phyloP scores from a whole-genome alignment of 345 rosid species.

The Gossypium arboreum region DNA sequence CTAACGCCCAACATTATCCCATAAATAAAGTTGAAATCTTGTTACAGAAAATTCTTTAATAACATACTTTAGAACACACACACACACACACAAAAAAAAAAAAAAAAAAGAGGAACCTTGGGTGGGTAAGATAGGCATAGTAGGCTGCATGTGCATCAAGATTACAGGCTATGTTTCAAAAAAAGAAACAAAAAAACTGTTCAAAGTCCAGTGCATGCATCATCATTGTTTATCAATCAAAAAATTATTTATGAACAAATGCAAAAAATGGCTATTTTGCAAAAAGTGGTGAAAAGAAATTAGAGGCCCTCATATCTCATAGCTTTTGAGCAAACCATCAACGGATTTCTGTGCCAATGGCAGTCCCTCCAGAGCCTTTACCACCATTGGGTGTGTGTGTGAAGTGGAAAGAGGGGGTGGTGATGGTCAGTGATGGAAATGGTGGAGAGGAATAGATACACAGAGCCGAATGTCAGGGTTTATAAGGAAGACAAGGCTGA shows the following conservation, averaged over 20 bases:
- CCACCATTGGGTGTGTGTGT: conserved; percentile 5
- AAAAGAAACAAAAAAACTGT: neutral
- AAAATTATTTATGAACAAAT: neutral
- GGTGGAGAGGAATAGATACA: too few relatives aligned
- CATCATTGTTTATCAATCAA: neutral
- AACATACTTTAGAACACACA: neutral
- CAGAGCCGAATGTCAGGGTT: too few relatives aligned
- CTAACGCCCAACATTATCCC: neutral
- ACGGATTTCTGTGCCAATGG: conserved; percentile 24
- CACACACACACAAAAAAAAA: too few relatives aligned
- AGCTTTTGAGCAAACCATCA: conserved; percentile 43
- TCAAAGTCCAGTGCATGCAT: conserved; percentile 12
- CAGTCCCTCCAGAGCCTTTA: conserved; percentile 29
- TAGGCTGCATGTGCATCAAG: too few relatives aligned
- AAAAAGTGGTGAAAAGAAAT: neutral
- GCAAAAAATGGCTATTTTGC: neutral
- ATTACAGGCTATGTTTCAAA: neutral
- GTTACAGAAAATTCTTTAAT: neutral
- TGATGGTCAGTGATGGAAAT: too few relatives aligned
- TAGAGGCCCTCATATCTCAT: conserved; percentile 62
- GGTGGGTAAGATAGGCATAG: too few relatives aligned
- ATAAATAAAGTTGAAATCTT: neutral
- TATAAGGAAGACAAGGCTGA: too few relatives aligned
- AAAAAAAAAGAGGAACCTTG: too few relatives aligned
- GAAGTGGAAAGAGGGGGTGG: too few relatives aligned